Percentiles rank a stretch among this genome's conserved stretches.
Conservation (phyloP, 1,284 basidiomycete genomes). For the Cryptococcus neoformans region DNA sequence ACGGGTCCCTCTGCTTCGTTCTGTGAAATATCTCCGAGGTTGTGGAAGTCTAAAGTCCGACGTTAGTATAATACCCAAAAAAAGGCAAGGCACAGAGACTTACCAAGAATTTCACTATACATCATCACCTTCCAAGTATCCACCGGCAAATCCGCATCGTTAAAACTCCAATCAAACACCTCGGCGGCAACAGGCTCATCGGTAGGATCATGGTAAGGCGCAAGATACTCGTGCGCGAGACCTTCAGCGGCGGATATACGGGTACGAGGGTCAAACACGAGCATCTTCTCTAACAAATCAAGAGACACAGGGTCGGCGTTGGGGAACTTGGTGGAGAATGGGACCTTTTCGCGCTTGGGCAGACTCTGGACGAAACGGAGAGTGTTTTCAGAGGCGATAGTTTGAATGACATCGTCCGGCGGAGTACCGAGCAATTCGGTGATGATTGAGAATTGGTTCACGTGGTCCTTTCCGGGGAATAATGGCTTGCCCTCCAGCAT, state of each 20-base stretch:
- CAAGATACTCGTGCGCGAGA: slow-evolving; percentile 90
- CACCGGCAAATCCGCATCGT: slow-evolving; percentile 98
- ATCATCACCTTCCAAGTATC: slow-evolving; percentile 99
- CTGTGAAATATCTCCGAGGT: slow-evolving; percentile 50
- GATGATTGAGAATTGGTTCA: slow-evolving; percentile 99
- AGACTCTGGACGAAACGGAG: slow-evolving; percentile 98
- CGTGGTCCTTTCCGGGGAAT: slow-evolving; percentile 99
- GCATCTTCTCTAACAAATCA: slow-evolving; percentile 97
- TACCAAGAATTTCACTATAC: slow-evolving; percentile 93
- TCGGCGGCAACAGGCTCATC: slow-evolving; percentile 94
- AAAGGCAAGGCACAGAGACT: slow-evolving; percentile 30
- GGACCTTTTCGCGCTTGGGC: slow-evolving; percentile 92
- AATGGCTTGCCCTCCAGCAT: slow-evolving; percentile 99
- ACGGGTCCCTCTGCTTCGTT: slow-evolving; percentile 47
- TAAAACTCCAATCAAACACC: slow-evolving; percentile 99
- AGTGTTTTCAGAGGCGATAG: slow-evolving; percentile 97
- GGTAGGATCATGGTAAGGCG: slow-evolving; percentile 97
- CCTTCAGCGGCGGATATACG: slow-evolving; percentile 92
- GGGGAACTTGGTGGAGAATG: slow-evolving; percentile 90
- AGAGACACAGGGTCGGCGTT: slow-evolving; percentile 88
- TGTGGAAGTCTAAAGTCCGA: slow-evolving; percentile 52
- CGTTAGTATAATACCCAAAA: neutral
- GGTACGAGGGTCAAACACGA: slow-evolving; percentile 96
- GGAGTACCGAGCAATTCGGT: slow-evolving; percentile 97
- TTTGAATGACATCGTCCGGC: slow-evolving; percentile 98